phyloP scores from a whole-genome alignment of 805 yeast species.

The Sporopachydermia quercuum region DNA sequence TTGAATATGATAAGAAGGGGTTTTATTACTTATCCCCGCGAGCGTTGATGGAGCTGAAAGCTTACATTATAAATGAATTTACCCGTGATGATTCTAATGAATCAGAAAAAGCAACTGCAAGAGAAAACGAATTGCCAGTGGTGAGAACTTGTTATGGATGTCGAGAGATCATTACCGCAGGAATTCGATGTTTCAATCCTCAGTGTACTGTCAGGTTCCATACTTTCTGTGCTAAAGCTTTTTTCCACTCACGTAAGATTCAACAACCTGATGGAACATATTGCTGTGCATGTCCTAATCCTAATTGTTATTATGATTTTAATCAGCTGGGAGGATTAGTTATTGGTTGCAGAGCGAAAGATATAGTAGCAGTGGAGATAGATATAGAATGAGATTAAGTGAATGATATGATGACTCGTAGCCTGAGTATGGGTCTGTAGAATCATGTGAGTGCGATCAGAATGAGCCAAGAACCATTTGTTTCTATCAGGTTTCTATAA shows the following conservation, averaged over 20 bases:
- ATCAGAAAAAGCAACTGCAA: no score
- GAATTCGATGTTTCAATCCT: constrained; percentile 24
- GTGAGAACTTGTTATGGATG: constrained; percentile 35
- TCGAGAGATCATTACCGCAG: constrained; percentile 36
- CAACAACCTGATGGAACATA: constrained; percentile 10
- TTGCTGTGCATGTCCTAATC: constrained; percentile 20
- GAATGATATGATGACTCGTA: no score
- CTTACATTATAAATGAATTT: constrained; percentile 26
- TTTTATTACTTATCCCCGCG: constrained; percentile 24
- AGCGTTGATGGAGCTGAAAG: constrained; percentile 31
- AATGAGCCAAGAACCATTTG: no score
- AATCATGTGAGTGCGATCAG: no score
- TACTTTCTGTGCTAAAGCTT: constrained; percentile 29
- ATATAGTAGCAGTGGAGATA: no score
- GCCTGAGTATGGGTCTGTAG: no score
- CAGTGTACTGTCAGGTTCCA: constrained; percentile 31
- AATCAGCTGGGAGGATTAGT: constrained; percentile 2
- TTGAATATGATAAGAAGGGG: constrained; percentile 20
- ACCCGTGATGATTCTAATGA: constrained; percentile 17
- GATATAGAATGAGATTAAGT: no score
- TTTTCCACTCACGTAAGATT: constrained; percentile 14
- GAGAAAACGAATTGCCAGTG: constrained; percentile 11
- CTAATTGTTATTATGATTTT: constrained; percentile 8
- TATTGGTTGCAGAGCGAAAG: constrained; percentile 1
- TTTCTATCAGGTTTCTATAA: no score